phyloP scores from a whole-genome alignment of 768 basidiomycete genomes.

The Peribolospora baueri region DNA sequence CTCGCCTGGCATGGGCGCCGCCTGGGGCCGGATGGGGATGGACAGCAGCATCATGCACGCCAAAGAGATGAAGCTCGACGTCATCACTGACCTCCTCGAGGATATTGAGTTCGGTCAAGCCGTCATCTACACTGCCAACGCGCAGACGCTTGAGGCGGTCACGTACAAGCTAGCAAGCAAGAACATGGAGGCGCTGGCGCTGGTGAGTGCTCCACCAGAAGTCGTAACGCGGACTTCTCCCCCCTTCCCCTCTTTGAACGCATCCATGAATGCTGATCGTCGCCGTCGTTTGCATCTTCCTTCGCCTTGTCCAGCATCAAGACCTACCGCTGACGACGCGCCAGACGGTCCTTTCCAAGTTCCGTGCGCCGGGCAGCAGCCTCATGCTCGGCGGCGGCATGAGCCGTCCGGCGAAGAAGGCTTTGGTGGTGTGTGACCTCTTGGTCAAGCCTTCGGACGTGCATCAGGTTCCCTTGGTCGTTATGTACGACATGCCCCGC shows the following conservation, averaged over 20 bases:
- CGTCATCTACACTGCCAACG: conserved; percentile 11
- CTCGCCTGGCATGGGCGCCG: conserved; percentile 30
- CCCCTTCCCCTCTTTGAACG: conserved; percentile 11
- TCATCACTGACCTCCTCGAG: conserved; percentile 66
- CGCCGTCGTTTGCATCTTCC: conserved; percentile 6
- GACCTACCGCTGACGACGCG: conserved; percentile 74
- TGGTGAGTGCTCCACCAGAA: conserved; percentile 32
- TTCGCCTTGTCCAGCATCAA: conserved; percentile 35
- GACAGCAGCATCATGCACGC: conserved; percentile 32
- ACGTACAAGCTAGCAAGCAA: conserved; percentile 59
- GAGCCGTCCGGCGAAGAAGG: conserved; percentile 39
- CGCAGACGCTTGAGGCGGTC: conserved; percentile 12
- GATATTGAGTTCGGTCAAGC: conserved; percentile 32
- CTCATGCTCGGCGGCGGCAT: conserved; percentile 24
- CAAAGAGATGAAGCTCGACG: conserved; percentile 84
- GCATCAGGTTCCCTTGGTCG: conserved; percentile 59
- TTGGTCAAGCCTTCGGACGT: conserved; percentile 64
- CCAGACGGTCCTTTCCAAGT: conserved; percentile 59
- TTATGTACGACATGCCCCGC: conserved; percentile 87
- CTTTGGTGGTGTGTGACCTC: conserved; percentile 78
- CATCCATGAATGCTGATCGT: conserved; percentile 1
- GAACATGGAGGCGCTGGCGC: conserved; percentile 62
- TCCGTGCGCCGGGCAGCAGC: conserved; percentile 34
- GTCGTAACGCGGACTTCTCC: conserved; percentile 9
- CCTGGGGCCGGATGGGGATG: conserved; percentile 76